Percentiles rank a stretch among this genome's conserved stretches.
Conservation (phyloP, 208 protist species). For the Wallacemonas collosoma region DNA sequence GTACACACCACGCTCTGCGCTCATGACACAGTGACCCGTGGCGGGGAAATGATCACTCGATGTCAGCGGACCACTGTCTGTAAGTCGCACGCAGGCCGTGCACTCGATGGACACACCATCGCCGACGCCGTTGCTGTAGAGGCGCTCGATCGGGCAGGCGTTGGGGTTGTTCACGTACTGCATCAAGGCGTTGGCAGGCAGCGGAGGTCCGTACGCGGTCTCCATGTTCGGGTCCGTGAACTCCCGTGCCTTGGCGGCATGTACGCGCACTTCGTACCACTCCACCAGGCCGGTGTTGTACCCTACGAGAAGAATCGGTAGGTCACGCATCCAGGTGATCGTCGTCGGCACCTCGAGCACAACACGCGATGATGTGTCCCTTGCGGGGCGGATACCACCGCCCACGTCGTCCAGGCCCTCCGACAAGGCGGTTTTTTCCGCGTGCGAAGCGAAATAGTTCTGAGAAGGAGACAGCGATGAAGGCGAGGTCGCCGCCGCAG, state of each 20-base stretch:
- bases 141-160: slow-evolving; percentile 3
- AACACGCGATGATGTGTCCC: neutral
- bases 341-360: slow-evolving; percentile 44
- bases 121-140: slow-evolving; percentile 30
- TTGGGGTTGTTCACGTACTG: slow-evolving; percentile 31
- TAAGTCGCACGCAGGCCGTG: slow-evolving; percentile 32
- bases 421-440: no score
- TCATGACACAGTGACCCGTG: slow-evolving; percentile 62
- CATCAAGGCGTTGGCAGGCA: slow-evolving; percentile 26
- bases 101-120: slow-evolving; percentile 41
- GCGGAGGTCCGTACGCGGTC: slow-evolving; percentile 19
- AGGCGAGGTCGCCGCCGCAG: slow-evolving; percentile 3
- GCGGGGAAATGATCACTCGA: slow-evolving; percentile 76
- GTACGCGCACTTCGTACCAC: slow-evolving; percentile 77
- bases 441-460: no score
- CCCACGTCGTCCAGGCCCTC: neutral
- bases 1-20: slow-evolving; percentile 46
- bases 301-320: slow-evolving; percentile 80
- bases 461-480: neutral
- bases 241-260: slow-evolving; percentile 27
- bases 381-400: neutral
- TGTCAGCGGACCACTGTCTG: slow-evolving; percentile 52
- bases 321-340: slow-evolving; percentile 86
- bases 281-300: slow-evolving; percentile 63
- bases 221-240: slow-evolving; percentile 28